These are phyloP conservation scores for Sporothrix pseudoabietina DNA, from an alignment of 2,329 filamentous ascomycete genomes.

Conservation along the genomic window DNA sequence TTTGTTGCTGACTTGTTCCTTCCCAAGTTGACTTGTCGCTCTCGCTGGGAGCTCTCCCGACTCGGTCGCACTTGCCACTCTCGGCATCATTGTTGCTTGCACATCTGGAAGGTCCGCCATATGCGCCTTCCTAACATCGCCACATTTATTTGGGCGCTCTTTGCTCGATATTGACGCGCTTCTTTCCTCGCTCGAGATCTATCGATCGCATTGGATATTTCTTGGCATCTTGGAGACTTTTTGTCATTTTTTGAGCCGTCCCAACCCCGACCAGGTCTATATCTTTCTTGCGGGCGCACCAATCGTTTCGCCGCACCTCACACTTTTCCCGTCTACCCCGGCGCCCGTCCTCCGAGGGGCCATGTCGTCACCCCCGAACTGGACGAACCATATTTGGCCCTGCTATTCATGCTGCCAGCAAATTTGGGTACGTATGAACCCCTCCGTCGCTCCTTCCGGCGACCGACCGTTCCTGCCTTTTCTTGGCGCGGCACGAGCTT, in stretches of 20 bases:
- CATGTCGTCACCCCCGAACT: conserved; percentile 30
- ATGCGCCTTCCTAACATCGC: neutral
- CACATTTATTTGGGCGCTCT: neutral
- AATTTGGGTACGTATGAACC: conserved; percentile 39
- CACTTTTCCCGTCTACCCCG: neutral
- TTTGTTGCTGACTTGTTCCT: neutral
- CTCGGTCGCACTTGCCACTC: conserved; percentile 20
- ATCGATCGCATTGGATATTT: neutral
- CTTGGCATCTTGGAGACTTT: neutral
- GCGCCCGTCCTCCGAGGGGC: neutral
- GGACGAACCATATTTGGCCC: conserved; percentile 36
- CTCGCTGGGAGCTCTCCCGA: neutral
- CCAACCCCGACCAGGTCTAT: neutral
- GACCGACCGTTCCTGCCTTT: neutral
- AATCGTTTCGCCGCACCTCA: neutral
- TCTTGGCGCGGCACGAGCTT: neutral
- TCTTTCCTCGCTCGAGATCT: neutral
- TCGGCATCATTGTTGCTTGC: neutral
- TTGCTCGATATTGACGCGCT: neutral
- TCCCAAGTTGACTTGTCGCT: neutral
- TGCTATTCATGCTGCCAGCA: conserved; percentile 42
- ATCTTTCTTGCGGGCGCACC: neutral
- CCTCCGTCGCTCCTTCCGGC: neutral
- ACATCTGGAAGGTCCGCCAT: neutral
- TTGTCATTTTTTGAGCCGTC: neutral